phyloP scores from a whole-genome alignment of 2,329 filamentous ascomycete genomes.

The Fusarium lateritium region DNA sequence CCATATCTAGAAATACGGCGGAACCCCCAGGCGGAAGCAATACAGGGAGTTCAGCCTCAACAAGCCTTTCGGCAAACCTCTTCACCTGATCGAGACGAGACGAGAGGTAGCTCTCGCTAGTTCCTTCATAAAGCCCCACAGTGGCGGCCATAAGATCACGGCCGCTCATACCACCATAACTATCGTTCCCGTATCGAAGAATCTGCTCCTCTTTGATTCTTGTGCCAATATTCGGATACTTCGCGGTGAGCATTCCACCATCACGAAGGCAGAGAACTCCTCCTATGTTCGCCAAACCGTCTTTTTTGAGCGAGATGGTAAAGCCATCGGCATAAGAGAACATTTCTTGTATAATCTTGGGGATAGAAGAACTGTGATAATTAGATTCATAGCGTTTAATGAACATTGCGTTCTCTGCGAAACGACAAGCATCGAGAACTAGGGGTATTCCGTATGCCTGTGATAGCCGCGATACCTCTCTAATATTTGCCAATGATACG shows the following conservation, averaged over 20 bases:
- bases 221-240: not conserved
- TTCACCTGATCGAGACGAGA: not conserved
- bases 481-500: not conserved
- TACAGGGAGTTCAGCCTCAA: not conserved
- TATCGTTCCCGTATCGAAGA: not conserved
- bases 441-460: not conserved
- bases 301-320: not conserved
- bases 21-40: not conserved
- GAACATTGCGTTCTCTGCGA: not conserved
- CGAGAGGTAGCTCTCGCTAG: not conserved
- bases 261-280: not conserved
- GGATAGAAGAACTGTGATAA: not conserved
- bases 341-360: not conserved
- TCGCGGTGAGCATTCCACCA: not conserved
- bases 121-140: not conserved
- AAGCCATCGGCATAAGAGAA: not conserved
- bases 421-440: not conserved
- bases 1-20: not conserved
- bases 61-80: not conserved
- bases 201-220: not conserved
- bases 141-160: not conserved
- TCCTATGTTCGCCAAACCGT: not conserved
- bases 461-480: not conserved
- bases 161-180: not conserved
- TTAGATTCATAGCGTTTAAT: not conserved